Conservation (phyloP, 2,329 filamentous ascomycete species). For the Cladophialophora immunda region DNA sequence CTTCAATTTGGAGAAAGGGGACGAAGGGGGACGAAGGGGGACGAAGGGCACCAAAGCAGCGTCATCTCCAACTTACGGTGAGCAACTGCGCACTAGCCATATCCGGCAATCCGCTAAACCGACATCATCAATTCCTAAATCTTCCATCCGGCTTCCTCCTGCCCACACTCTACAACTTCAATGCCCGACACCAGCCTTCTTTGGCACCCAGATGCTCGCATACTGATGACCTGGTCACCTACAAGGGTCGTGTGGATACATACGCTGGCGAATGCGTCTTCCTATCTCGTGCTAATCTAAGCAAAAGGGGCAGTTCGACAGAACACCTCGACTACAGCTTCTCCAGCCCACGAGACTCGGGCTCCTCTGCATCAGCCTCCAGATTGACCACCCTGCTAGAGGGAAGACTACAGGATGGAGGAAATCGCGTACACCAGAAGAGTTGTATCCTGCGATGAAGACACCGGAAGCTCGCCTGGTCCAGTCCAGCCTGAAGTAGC, state of each 20-base stretch:
- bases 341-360: not conserved
- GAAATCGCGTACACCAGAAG: not conserved
- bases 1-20: conserved; percentile 5
- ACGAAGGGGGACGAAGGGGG: not conserved
- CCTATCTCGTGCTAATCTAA: not conserved
- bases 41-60: not conserved
- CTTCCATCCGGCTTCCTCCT: not conserved
- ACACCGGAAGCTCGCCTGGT: not conserved
- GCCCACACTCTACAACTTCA: not conserved
- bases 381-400: not conserved
- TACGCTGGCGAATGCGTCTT: not conserved
- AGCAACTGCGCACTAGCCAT: not conserved
- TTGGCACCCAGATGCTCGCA: not conserved
- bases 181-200: not conserved
- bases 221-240: not conserved
- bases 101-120: conserved; percentile 4
- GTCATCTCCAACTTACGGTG: conserved; percentile 16
- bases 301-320: not conserved
- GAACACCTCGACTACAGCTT: not conserved
- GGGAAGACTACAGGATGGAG: not conserved
- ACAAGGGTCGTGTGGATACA: not conserved
- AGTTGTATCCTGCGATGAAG: not conserved
- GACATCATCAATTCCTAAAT: not conserved
- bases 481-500: not conserved
- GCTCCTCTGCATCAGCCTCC: not conserved